Evolutionary conservation across 331 rosid species (phyloP), one percentile per base, ranked within the genome.

Genomic region (Telfairia occidentalis): DNA sequence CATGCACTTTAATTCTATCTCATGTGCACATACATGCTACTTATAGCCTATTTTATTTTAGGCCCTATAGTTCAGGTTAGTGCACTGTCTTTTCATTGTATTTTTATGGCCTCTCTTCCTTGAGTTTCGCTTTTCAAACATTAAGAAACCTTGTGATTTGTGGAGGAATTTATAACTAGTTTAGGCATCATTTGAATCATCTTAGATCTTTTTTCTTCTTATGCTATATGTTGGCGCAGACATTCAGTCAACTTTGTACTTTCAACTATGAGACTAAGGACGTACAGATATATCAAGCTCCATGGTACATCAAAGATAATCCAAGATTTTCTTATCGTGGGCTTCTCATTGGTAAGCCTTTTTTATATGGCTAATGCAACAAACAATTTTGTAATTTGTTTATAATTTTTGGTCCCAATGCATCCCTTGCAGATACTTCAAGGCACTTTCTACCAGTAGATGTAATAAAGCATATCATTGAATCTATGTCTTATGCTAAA

Each of bases 401-500:
- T 3, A 32, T 40, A 21, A 40, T 32, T 53, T 74, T 82, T 58
- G 42, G 63, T 7, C 49, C 64, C 64, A 35, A 43, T n/a, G 57
- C 42, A 42, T 75, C 46, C 73, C 81, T 71, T 85, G 84, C 92
- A 95, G 99, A 95, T 87, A 95, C 99, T 29, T 88, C 99, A 16
- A 90, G 99, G 85, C 99, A 95, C 84, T 95, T 84, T 86, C 88
- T 86, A 60, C 99, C 99, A 0, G 24, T 91, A 73, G 85, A 81
- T 43, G 96, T 88, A 35, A 92, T 95, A 67, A 92, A 91, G 90
- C 89, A 86, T 82, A 82, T 92, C 77, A 90, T 95, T 78, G 96
- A 91, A 75, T 88, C 99, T 0, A 91, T 95, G 97, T 87, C 99
- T 32, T 95, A 92, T 73, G 90, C 97, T 66, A 95, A 95, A 86